Evolutionary conservation across 768 basidiomycete genomes (phyloP).

Genomic region (Phallus indusiatus): DNA sequence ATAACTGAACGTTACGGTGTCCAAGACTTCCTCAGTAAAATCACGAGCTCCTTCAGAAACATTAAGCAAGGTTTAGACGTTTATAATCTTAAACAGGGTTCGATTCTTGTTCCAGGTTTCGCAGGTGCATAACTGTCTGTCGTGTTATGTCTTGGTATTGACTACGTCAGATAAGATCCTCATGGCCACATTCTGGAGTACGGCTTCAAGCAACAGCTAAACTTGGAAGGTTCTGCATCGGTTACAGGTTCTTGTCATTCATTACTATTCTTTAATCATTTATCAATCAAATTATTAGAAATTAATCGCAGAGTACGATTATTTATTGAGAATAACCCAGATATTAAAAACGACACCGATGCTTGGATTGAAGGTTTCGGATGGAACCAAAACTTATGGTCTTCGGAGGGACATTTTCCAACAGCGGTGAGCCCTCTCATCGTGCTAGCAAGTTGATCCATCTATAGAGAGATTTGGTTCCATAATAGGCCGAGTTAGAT

Average conservation of each 20-base stretch:
- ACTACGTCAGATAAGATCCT: slow-evolving; percentile 40
- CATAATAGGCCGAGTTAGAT: slow-evolving; percentile 58
- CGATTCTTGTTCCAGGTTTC: slow-evolving; percentile 63
- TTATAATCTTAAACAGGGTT: slow-evolving; percentile 42
- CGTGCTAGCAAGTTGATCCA: not conserved
- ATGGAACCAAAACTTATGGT: slow-evolving; percentile 89
- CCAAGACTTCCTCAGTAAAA: slow-evolving; percentile 15
- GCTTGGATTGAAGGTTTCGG: slow-evolving; percentile 81
- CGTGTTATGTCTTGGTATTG: not conserved
- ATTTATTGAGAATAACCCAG: slow-evolving; percentile 50
- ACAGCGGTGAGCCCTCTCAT: slow-evolving; percentile 44
- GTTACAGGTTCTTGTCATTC: slow-evolving; percentile 38
- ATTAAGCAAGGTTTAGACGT: slow-evolving; percentile 25
- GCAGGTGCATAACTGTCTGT: slow-evolving; percentile 37
- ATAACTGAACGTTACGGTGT: slow-evolving; percentile 19
- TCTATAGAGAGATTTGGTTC: not conserved
- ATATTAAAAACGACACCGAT: slow-evolving; percentile 39
- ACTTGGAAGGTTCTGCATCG: slow-evolving; percentile 46
- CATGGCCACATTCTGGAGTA: slow-evolving; percentile 74
- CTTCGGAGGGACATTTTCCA: slow-evolving; percentile 48
- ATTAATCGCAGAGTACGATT: slow-evolving; percentile 49
- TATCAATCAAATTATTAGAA: slow-evolving; percentile 30
- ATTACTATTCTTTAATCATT: not conserved
- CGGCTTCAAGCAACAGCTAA: slow-evolving; percentile 60
- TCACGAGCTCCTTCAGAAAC: slow-evolving; percentile 5